phyloP scores from a whole-genome alignment of 139 green algal species.

The Chlorella sp. region DNA sequence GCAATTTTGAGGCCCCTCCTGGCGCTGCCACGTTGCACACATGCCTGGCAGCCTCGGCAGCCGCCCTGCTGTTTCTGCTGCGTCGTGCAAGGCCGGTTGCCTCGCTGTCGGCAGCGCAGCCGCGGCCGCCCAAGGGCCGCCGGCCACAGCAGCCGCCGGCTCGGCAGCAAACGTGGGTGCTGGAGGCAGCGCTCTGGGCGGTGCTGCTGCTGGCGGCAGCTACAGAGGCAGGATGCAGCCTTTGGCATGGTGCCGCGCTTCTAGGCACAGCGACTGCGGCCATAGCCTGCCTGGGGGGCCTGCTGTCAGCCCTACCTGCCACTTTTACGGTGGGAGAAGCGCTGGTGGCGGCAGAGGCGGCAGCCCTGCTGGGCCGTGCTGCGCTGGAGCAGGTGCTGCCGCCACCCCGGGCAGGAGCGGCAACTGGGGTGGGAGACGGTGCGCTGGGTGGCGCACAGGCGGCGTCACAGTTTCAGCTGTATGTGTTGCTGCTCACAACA shows the following conservation, averaged over 20 bases:
- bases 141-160: neutral
- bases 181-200: neutral
- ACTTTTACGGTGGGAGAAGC: conserved; percentile 40
- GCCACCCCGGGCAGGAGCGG: neutral
- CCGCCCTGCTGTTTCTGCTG: neutral
- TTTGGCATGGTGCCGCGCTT: neutral
- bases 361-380: neutral
- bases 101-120: neutral
- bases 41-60: neutral
- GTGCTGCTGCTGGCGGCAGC: neutral
- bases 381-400: neutral
- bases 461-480: neutral
- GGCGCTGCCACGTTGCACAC: neutral
- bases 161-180: neutral
- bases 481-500: neutral
- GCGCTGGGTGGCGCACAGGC: neutral
- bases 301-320: conserved; percentile 7
- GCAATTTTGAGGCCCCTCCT: neutral
- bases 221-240: neutral
- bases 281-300: neutral
- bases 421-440: neutral
- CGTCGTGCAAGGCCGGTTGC: neutral
- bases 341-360: conserved; percentile 23
- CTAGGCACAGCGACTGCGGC: neutral
- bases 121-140: neutral